phyloP scores from a whole-genome alignment of 192 early-diverging fungal species.

The Endogone sp. region DNA sequence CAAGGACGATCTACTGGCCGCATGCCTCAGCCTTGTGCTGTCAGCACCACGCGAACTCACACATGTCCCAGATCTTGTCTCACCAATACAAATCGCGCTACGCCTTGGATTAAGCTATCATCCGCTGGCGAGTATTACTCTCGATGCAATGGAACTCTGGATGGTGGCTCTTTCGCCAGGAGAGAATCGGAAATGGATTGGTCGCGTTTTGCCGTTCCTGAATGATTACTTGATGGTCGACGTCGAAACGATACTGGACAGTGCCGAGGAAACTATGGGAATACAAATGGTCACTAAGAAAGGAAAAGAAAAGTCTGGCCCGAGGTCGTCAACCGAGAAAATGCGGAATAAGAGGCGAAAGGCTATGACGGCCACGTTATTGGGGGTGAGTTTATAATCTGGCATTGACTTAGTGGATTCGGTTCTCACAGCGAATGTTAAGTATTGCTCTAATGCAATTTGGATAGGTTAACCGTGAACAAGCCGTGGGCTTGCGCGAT shows the following conservation, averaged over 20 bases:
- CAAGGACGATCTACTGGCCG: conserved; percentile 72
- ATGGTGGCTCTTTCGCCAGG: conserved; percentile 21
- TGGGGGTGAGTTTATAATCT: conserved; percentile 2
- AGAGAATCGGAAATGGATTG: conserved; percentile 26
- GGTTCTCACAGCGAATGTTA: too few relatives aligned
- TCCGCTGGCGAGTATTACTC: conserved; percentile 54
- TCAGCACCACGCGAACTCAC: conserved; percentile 54
- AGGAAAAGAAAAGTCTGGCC: not conserved
- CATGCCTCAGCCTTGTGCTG: conserved; percentile 63
- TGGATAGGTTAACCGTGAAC: conserved; percentile 4
- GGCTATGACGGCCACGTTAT: not conserved
- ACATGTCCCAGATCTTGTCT: conserved; percentile 39
- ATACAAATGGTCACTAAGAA: not conserved
- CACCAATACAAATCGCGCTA: conserved; percentile 60
- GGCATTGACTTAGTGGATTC: too few relatives aligned
- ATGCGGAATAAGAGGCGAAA: not conserved
- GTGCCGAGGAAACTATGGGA: not conserved
- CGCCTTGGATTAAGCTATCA: conserved; percentile 61
- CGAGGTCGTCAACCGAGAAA: not conserved
- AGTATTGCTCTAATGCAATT: not conserved
- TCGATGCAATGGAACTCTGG: conserved; percentile 62
- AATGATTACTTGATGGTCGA: conserved; percentile 65
- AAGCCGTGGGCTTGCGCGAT: conserved; percentile 34
- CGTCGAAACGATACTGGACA: conserved; percentile 9
- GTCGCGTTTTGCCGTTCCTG: conserved; percentile 52